Evolutionary conservation across 441 rosid genomes (phyloP).

Genomic region (Erodium chrysanthum): DNA sequence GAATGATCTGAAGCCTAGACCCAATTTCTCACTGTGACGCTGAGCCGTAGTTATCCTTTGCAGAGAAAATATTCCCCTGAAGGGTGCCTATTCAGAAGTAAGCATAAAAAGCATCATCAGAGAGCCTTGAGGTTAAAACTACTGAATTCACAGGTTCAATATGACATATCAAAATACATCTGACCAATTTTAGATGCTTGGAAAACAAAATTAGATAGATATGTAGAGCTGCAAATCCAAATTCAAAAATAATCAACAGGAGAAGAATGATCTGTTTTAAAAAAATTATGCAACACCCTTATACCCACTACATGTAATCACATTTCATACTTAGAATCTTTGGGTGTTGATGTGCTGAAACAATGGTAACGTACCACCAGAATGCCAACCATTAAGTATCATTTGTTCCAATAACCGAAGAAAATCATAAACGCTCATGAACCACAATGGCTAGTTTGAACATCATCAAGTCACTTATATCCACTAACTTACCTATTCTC

Average conservation of each 20-base stretch:
- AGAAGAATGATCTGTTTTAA: not conserved
- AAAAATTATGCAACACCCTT: not conserved
- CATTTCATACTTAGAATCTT: not conserved
- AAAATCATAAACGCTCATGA: not conserved
- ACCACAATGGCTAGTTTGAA: not conserved
- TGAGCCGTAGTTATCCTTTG: slow-evolving; percentile 42
- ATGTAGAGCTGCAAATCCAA: not conserved
- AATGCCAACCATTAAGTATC: not conserved
- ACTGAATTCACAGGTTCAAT: not conserved
- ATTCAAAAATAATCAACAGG: not conserved
- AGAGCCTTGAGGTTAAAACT: not conserved
- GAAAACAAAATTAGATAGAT: not conserved
- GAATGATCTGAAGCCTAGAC: slow-evolving; percentile 45
- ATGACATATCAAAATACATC: not conserved
- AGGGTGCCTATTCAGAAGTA: slow-evolving; percentile 48
- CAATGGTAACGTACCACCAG: not conserved
- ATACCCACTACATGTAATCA: not conserved
- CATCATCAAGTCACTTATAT: not conserved
- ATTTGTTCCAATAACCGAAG: not conserved
- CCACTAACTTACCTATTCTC: not conserved
- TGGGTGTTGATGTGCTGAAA: not conserved
- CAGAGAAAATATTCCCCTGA: slow-evolving; percentile 60
- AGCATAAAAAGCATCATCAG: not conserved
- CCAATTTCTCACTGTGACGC: slow-evolving; percentile 38
- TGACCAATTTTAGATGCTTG: not conserved